Conservation (phyloP, 192 early-diverging fungal genomes). For the Allomyces macrogynus region DNA sequence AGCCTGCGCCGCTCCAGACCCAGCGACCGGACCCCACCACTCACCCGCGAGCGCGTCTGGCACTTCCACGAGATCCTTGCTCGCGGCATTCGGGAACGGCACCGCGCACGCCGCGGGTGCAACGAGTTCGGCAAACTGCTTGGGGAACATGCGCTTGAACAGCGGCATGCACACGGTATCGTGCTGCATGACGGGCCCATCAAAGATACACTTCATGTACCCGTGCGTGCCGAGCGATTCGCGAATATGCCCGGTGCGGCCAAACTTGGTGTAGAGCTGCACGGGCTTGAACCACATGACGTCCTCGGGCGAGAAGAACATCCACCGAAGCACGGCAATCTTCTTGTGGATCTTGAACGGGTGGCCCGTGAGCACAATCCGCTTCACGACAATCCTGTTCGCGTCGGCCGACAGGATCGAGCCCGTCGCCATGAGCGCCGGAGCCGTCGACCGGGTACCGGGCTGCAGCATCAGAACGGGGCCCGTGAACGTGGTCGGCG, state of each 20-base stretch:
- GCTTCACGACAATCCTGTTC: conserved; percentile 78
- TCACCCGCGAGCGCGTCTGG: neutral
- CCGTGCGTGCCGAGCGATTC: conserved; percentile 93
- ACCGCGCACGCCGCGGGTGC: too few species aligned
- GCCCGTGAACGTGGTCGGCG: conserved; percentile 68
- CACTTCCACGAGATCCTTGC: neutral
- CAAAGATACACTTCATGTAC: conserved; percentile 87
- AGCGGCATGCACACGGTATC: conserved; percentile 92
- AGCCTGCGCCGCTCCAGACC: neutral
- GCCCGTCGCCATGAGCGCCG: conserved; percentile 55
- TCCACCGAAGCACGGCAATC: conserved; percentile 77
- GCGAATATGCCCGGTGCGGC: conserved; percentile 74
- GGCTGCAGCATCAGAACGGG: conserved; percentile 73
- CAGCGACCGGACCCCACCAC: neutral
- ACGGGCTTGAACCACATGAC: conserved; percentile 91
- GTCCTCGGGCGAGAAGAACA: conserved; percentile 93
- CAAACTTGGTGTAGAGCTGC: conserved; percentile 74
- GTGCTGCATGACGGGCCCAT: conserved; percentile 70
- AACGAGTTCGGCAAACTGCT: neutral
- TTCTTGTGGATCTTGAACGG: conserved; percentile 89
- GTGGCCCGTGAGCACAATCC: conserved; percentile 81
- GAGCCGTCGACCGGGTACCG: neutral
- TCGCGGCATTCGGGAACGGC: too few species aligned
- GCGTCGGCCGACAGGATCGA: conserved; percentile 50
- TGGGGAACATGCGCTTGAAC: conserved; percentile 30